Evolutionary conservation across 75 land plant genomes (phyloP).

Genomic region (Selaginella moellendorffii): DNA sequence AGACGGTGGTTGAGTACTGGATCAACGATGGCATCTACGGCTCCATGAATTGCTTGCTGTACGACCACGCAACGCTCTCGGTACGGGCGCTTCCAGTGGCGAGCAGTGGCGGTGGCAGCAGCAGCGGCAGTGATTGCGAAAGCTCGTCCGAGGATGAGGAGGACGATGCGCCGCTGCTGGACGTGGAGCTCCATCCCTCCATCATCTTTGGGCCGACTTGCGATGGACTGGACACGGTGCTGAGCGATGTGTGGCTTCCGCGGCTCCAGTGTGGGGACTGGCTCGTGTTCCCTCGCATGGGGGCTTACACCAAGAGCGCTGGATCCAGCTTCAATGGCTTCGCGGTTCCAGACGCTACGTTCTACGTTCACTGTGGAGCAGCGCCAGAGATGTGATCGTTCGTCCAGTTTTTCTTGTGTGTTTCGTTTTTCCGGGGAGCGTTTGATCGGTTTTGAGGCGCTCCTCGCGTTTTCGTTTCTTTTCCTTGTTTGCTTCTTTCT

Average conservation of each 20-base stretch:
- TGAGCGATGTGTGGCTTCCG: constrained; percentile 26
- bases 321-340: constrained; percentile 49
- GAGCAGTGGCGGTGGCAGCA: too few species aligned
- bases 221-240: constrained; percentile 39
- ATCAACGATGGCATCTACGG: constrained; percentile 47
- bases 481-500: too few species aligned
- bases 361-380: neutral
- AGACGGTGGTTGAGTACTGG: constrained; percentile 37
- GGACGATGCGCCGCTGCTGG: neutral
- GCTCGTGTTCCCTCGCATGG: constrained; percentile 40
- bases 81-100: constrained; percentile 11
- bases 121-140: constrained; percentile 9
- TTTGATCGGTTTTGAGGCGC: too few species aligned
- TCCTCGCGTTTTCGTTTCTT: too few species aligned
- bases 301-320: constrained; percentile 39
- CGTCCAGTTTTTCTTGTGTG: too few species aligned
- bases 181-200: constrained; percentile 10
- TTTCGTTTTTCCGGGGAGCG: too few species aligned
- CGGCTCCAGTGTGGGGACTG: constrained; percentile 33
- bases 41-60: constrained; percentile 37
- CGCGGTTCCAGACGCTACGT: constrained; percentile 8
- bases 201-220: constrained; percentile 49
- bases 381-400: too few species aligned
- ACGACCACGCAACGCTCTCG: constrained; percentile 33
- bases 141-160: constrained; percentile 6